These are phyloP conservation scores for Protomyces inouyei DNA, from an alignment of 1,139 yeast species.

Conservation along the genomic window DNA sequence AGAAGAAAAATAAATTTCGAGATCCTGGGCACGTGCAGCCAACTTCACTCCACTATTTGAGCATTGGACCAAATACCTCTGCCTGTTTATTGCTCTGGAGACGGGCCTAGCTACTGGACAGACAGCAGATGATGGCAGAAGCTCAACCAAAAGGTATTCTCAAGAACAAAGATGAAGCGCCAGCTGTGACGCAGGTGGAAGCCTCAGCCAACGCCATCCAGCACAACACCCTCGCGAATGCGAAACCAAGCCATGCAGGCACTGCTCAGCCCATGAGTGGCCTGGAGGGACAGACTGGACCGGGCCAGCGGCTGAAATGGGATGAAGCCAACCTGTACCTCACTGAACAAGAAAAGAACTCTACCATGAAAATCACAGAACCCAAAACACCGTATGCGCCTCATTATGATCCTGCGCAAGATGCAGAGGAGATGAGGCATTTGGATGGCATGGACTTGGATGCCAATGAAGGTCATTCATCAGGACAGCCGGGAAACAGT, in stretches of 20 bases:
- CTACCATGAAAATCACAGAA: slow-evolving; percentile 84
- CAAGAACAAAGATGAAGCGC: not conserved
- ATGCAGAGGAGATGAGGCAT: slow-evolving; percentile 55
- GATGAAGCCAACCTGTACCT: slow-evolving; percentile 64
- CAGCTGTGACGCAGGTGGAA: not conserved
- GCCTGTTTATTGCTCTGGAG: not conserved
- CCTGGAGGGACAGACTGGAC: not conserved
- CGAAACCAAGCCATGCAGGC: not conserved
- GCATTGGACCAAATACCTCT: too few species aligned
- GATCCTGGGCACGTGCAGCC: too few species aligned
- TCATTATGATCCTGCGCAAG: slow-evolving; percentile 82
- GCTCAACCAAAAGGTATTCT: not conserved
- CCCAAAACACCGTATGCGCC: slow-evolving; percentile 98
- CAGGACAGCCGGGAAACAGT: not conserved
- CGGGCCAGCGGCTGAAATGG: slow-evolving; percentile 53
- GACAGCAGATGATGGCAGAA: not conserved
- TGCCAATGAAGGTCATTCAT: slow-evolving; percentile 11
- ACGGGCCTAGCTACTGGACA: too few species aligned
- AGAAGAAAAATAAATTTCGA: too few species aligned
- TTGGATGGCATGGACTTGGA: slow-evolving; percentile 51
- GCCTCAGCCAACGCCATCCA: slow-evolving; percentile 1
- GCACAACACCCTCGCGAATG: slow-evolving; percentile 17
- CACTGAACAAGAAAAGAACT: slow-evolving; percentile 63
- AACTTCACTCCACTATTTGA: too few species aligned
- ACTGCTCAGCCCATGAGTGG: not conserved